Conservation (phyloP, 2,329 filamentous ascomycete genomes). For the Xylariaceae sp. region DNA sequence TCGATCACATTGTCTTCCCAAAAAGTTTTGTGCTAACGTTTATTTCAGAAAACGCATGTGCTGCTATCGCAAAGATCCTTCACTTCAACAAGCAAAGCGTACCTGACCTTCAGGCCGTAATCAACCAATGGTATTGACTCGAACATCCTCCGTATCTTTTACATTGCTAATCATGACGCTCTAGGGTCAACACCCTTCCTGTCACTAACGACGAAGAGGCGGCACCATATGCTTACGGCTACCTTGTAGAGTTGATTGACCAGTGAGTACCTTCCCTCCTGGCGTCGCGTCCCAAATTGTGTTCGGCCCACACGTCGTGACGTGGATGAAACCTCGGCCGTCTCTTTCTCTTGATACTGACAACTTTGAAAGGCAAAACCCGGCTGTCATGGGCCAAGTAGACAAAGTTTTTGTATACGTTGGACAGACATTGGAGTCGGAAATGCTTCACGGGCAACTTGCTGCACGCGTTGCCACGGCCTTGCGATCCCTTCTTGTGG, state of each 20-base stretch:
- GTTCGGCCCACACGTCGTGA: neutral
- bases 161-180: constrained; percentile 3
- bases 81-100: constrained; percentile 81
- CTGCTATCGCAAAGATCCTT: constrained; percentile 93
- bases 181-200: constrained; percentile 74
- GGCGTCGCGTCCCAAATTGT: neutral
- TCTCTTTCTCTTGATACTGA: constrained; percentile 5
- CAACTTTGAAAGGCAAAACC: constrained; percentile 63
- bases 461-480: constrained; percentile 70
- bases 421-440: constrained; percentile 81
- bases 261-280: constrained; percentile 60
- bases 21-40: constrained; percentile 13
- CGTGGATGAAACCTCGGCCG: neutral
- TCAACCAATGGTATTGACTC: constrained; percentile 58
- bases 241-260: constrained; percentile 84
- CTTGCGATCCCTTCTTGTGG: constrained; percentile 70
- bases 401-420: constrained; percentile 80
- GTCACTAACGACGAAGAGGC: constrained; percentile 95
- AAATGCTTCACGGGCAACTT: constrained; percentile 81
- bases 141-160: neutral
- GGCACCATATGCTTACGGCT: constrained; percentile 90
- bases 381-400: constrained; percentile 69
- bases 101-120: constrained; percentile 66
- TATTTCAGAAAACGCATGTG: constrained; percentile 75
- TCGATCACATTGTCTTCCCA: neutral